phyloP scores from a whole-genome alignment of 2,329 filamentous ascomycete species.

The Colletotrichum cereale region DNA sequence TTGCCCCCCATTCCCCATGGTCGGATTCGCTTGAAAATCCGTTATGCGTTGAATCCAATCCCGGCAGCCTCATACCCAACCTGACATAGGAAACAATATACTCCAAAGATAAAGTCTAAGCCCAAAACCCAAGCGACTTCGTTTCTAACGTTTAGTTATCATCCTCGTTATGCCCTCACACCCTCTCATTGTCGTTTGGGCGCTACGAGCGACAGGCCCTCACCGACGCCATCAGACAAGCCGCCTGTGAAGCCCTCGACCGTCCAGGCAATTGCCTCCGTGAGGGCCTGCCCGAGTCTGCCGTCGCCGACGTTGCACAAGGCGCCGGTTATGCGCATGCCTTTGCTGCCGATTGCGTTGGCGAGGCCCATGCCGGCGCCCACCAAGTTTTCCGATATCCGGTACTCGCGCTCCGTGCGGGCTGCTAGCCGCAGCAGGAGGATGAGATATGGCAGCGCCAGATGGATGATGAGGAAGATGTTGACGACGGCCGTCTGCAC shows the following conservation, averaged over 20 bases:
- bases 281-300: constrained; percentile 69
- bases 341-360: constrained; percentile 64
- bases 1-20: neutral
- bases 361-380: constrained; percentile 64
- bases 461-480: constrained; percentile 69
- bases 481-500: constrained; percentile 69
- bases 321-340: constrained; percentile 64
- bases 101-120: constrained; percentile 27
- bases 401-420: constrained; percentile 75
- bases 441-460: constrained; percentile 72
- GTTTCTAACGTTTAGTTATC: constrained; percentile 5
- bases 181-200: constrained; percentile 32
- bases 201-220: constrained; percentile 45
- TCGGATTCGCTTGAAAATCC: neutral
- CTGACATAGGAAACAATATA: constrained; percentile 17
- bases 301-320: constrained; percentile 74
- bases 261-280: constrained; percentile 70
- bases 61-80: neutral
- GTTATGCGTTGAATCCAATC: neutral
- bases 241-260: constrained; percentile 74
- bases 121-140: neutral
- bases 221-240: constrained; percentile 72
- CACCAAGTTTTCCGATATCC: constrained; percentile 70
- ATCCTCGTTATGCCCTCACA: neutral
- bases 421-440: constrained; percentile 66